Conservation (phyloP, 768 basidiomycete genomes). For the Asterophora lycoperdoides region DNA sequence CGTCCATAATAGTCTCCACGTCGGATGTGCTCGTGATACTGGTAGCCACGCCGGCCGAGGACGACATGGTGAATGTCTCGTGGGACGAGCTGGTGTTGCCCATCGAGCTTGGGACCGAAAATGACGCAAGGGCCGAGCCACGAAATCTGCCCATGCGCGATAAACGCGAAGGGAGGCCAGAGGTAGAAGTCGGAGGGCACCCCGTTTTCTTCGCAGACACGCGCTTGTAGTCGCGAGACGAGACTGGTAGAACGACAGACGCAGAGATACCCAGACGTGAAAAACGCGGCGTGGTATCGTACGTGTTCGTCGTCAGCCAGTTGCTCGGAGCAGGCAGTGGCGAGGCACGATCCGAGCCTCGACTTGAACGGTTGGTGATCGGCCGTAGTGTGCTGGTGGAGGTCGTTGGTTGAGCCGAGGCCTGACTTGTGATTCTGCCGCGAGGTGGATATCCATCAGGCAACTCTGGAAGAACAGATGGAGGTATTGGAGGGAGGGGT, state of each 20-base stretch:
- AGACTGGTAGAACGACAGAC: conserved; percentile 38
- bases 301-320: conserved; percentile 36
- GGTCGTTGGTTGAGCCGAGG: not conserved
- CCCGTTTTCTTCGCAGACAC: conserved; percentile 9
- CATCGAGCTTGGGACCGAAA: not conserved
- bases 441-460: not conserved
- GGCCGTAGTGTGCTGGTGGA: not conserved
- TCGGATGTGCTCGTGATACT: conserved; percentile 5
- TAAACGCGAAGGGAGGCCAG: too few species aligned
- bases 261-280: conserved; percentile 32
- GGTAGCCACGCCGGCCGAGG: not conserved
- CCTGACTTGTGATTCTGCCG: too few species aligned
- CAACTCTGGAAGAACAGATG: not conserved
- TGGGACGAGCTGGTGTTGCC: conserved; percentile 7
- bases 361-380: not conserved
- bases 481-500: not conserved
- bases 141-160: not conserved
- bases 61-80: conserved; percentile 4
- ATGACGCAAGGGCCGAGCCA: not conserved
- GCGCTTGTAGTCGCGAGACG: conserved; percentile 29
- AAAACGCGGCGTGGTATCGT: conserved; percentile 37
- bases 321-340: conserved; percentile 17
- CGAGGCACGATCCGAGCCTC: not conserved
- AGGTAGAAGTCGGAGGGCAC: conserved; percentile 6
- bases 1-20: conserved; percentile 1